Evolutionary conservation across 495 filamentous ascomycete species (phyloP).

Genomic region (Xylaria scruposa): DNA sequence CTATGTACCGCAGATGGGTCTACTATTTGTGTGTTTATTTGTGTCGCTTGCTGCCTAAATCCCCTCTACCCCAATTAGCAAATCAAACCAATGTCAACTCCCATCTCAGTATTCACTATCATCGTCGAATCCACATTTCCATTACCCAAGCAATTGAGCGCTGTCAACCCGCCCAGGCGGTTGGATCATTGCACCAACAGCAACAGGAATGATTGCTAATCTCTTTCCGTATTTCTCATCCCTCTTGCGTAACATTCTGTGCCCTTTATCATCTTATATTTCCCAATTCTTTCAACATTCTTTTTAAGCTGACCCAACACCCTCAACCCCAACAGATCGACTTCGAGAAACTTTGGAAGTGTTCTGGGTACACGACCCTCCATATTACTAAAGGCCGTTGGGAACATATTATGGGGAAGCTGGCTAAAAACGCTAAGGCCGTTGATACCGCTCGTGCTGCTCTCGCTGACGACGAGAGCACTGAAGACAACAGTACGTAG

Average conservation of each 20-base stretch:
- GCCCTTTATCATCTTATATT: background rate
- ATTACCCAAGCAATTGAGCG: background rate
- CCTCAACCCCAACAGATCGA: background rate
- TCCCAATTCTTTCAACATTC: background rate
- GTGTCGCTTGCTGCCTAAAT: background rate
- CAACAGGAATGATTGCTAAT: background rate
- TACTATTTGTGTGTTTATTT: background rate
- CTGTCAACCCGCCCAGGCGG: background rate
- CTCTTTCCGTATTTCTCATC: background rate
- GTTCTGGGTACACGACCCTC: background rate
- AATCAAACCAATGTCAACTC: background rate
- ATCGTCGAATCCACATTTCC: background rate
- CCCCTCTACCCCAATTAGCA: background rate
- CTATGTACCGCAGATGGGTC: background rate
- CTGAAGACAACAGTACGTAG: background rate
- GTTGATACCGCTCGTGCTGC: background rate
- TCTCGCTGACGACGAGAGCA: background rate
- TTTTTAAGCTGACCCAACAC: background rate
- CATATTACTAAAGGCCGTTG: background rate
- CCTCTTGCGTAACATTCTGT: background rate
- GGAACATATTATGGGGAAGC: background rate
- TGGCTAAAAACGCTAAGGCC: background rate
- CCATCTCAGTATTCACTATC: background rate
- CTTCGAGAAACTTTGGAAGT: background rate
- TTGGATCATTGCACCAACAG: background rate